Base-by-base conservation (phyloP, 768 basidiomycete genomes). In the Naganishia vishniacii region DNA sequence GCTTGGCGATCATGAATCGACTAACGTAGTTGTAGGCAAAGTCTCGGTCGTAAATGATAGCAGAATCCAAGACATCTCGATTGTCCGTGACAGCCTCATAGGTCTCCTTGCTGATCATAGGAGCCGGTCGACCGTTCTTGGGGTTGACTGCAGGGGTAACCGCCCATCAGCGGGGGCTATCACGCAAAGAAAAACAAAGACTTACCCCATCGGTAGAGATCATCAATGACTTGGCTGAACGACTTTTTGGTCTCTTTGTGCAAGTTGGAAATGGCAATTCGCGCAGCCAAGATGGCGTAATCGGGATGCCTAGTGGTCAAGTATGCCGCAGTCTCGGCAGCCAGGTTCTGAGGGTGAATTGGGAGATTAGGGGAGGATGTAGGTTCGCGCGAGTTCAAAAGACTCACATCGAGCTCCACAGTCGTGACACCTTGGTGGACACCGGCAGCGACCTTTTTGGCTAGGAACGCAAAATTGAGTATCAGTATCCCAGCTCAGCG, bases 241-340 rank as follows among this genome's bases (percentile, higher is more conserved):
- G 80, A 89, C 82, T 98, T 98, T 81, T 92, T 97, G 18, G 95
- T 98, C 80, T 99, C 94, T 73, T 99, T 98, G 84, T 99, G 95
- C 12, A 98, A 80, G 75, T 98, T 99, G 51, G 94, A 97, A 72
- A 99, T 91, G 62, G 95, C 95, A 60, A 99, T 98, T 64, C 95
- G 91, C 23, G 95, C 95, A 5, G 95, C 95, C 67, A 99, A 89
- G 65, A 98, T 86, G 26, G 95, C 95, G 71, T 99, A 99, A 76
- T 99, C 95, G 8, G 94, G 92, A 73, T 93, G 91, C 69, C 90
- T 91, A 28, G 94, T 98, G 4, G 95, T 98, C 66, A 98, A 85
- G 76, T 87, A 97, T 0, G 95, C 95, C 9, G 95, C 92, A 3
- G 95, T 99, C 80, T 97, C 93, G 7, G 93, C 87, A 0, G 93